Percentiles rank a stretch among this genome's conserved stretches.
phyloP scores from a whole-genome alignment of 2,329 filamentous ascomycete species.

The Thielaviopsis ethacetica region DNA sequence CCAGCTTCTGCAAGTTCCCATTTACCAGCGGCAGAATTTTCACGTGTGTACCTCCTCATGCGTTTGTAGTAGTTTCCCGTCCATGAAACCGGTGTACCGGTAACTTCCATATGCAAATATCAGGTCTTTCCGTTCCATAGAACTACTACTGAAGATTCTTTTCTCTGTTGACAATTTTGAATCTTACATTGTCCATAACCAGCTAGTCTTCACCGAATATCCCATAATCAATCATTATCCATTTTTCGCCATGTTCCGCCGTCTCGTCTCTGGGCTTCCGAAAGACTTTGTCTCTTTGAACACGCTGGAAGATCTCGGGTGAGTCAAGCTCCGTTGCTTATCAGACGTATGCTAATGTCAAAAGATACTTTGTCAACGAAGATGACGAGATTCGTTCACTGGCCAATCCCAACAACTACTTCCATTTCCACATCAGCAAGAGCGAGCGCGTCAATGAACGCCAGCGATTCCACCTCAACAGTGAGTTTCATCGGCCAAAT shows the following conservation, averaged over 20 bases:
- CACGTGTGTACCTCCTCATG: not conserved
- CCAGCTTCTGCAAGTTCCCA: not conserved
- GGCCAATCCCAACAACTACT: conserved; percentile 49
- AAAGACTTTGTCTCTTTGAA: conserved; percentile 48
- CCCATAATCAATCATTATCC: not conserved
- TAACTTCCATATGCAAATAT: not conserved
- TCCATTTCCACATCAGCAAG: conserved; percentile 56
- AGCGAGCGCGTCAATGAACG: conserved; percentile 64
- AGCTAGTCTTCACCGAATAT: too few species aligned
- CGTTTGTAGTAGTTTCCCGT: not conserved
- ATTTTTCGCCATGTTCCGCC: conserved; percentile 52
- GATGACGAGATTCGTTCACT: conserved; percentile 60
- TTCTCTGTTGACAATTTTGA: not conserved
- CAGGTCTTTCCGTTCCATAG: not conserved
- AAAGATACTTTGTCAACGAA: conserved; percentile 63
- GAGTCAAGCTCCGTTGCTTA: conserved; percentile 15
- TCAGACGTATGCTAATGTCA: not conserved
- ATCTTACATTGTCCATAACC: not conserved
- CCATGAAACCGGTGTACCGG: not conserved
- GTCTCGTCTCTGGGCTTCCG: conserved; percentile 51
- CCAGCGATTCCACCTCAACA: conserved; percentile 58
- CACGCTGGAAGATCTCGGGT: conserved; percentile 59
- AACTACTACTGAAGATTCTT: not conserved
- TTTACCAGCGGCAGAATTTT: not conserved
- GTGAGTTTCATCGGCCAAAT: conserved; percentile 25